phyloP scores from a whole-genome alignment of 2,329 filamentous ascomycete genomes.

The Pestalotiopsis sp. region DNA sequence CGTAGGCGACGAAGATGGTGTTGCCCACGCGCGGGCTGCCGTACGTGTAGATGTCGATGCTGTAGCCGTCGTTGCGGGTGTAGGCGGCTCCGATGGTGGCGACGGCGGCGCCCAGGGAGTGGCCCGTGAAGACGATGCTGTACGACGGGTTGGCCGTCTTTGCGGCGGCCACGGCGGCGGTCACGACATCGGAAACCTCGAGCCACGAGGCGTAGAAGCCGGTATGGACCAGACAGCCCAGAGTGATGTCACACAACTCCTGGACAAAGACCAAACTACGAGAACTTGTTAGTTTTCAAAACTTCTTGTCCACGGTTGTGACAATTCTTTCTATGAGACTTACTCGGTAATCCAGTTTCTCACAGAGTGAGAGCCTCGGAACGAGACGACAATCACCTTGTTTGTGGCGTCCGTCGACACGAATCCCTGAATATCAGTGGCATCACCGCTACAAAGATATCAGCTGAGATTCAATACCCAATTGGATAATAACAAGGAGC shows the following conservation, averaged over 20 bases:
- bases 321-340: slow-evolving; percentile 14
- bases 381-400: slow-evolving; percentile 59
- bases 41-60: slow-evolving; percentile 65
- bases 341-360: slow-evolving; percentile 64
- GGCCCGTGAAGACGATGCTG: slow-evolving; percentile 62
- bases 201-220: slow-evolving; percentile 65
- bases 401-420: slow-evolving; percentile 51
- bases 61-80: slow-evolving; percentile 50
- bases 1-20: slow-evolving; percentile 51
- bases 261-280: slow-evolving; percentile 42
- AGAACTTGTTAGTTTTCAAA: slow-evolving; percentile 12
- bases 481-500: neutral
- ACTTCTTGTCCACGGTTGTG: neutral
- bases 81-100: slow-evolving; percentile 61
- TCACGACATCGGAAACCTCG: slow-evolving; percentile 48
- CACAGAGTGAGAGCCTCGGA: slow-evolving; percentile 61
- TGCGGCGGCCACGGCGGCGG: slow-evolving; percentile 47
- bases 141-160: slow-evolving; percentile 50
- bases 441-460: slow-evolving; percentile 33
- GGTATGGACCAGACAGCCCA: slow-evolving; percentile 52
- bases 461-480: neutral
- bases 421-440: slow-evolving; percentile 52
- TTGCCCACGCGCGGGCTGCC: slow-evolving; percentile 70
- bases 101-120: slow-evolving; percentile 70
- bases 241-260: slow-evolving; percentile 38